Evolutionary conservation across 2,329 filamentous ascomycete species (phyloP), one percentile per base, ranked within the genome.

Genomic region (Fonsecaea nubica): DNA sequence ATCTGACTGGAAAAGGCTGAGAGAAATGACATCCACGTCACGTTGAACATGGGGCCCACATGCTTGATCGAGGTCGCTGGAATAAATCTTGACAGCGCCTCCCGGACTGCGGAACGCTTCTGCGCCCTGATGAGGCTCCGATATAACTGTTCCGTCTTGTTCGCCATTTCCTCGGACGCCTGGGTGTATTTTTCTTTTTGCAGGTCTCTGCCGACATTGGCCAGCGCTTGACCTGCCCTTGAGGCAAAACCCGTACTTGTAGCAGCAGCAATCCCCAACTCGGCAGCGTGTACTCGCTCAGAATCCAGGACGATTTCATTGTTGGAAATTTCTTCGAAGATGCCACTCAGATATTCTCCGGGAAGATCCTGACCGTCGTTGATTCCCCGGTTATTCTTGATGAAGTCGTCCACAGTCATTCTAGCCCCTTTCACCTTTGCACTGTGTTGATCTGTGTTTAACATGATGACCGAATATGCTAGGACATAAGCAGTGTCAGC

Each of bases 21-120:
- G 75, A 99, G 90, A 78, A 97, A 96, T 9, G 94, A 97, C 94
- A 98, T 99, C 95, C 95, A 99, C 0, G 93, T 96, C 30, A 97
- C 93, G 74, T 97, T 93, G 75, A 99, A 98, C 95, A 99, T 99
- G 0, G 95, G 93, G 0, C 95, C 95, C 58, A 97, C 91, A 77
- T 99, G 95, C 73, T 92, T 94, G 77, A 92, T 93, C 0, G 93
- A 98, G 1, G 92, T 95, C 3, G 95, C 95, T 0, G 92, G 91
- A 62, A 99, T 96, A 78, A 95, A 99, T 64, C 82, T 89, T 80
- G 84, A 89, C 74, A 78, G 79, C n/a, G 81, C 88, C 80, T 76
- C 86, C 77, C 90, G 90, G 50, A 90, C 82, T 1, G 92, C 88
- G 66, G 92, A 95, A 74, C 89, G 90, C 58, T 92, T 89, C 78